Conservation (phyloP, 2,329 filamentous ascomycete species). For the Plenodomus biglobosus region DNA sequence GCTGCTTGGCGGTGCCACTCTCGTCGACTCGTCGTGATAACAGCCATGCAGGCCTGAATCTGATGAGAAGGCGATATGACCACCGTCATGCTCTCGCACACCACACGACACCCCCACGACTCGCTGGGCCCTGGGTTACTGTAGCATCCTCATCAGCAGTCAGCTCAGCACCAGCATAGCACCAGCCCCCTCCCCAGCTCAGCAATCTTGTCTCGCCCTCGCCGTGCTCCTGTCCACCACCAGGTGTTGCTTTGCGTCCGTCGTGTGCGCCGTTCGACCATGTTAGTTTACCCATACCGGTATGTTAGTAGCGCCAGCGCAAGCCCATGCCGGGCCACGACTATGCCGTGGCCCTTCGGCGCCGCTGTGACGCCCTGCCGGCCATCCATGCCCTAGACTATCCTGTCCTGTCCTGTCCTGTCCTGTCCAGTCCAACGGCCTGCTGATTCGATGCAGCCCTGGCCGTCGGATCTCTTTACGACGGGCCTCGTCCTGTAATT, state of each 20-base stretch:
- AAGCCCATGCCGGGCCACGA: slow-evolving; percentile 22
- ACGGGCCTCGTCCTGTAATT: slow-evolving; percentile 14
- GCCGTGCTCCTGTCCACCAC: slow-evolving; percentile 4
- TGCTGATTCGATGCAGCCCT: slow-evolving; percentile 11
- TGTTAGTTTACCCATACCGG: no score
- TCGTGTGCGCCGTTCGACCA: slow-evolving; percentile 9
- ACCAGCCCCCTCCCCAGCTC: background rate
- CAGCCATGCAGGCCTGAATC: slow-evolving; percentile 25
- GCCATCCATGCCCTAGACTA: slow-evolving; percentile 6
- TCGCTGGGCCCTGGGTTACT: slow-evolving; percentile 1
- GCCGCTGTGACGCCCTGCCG: background rate
- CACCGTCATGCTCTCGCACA: slow-evolving; percentile 16
- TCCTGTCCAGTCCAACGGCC: slow-evolving; percentile 10
- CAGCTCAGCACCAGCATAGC: background rate
- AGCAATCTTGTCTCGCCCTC: slow-evolving; percentile 5
- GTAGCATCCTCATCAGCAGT: slow-evolving; percentile 2
- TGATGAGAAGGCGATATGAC: slow-evolving; percentile 40
- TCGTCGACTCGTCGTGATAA: slow-evolving; percentile 35
- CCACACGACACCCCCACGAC: slow-evolving; percentile 26
- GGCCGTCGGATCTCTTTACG: slow-evolving; percentile 6
- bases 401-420: slow-evolving; percentile 5
- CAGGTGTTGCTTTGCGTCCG: slow-evolving; percentile 13
- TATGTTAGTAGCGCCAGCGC: slow-evolving; percentile 7
- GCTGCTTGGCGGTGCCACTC: slow-evolving; percentile 37
- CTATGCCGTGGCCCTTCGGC: slow-evolving; percentile 3